Evolutionary conservation across 1,139 yeast genomes (phyloP).

Genomic region (Saccharomyces hybrid): DNA sequence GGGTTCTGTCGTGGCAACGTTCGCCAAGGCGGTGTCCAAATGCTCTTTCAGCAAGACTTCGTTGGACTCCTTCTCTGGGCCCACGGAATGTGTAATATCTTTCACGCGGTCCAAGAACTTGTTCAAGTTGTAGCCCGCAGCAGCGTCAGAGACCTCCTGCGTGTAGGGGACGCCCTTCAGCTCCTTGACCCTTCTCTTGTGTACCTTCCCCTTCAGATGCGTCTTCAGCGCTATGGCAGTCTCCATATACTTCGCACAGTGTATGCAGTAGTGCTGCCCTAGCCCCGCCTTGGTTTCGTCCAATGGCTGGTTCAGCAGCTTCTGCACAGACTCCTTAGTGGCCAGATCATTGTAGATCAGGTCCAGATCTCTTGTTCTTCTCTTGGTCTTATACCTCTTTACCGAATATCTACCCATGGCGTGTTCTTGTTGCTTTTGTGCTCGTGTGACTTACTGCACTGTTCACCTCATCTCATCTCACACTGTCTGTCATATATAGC

Average conservation of each 20-base stretch:
- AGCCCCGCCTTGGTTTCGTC: conserved; percentile 90
- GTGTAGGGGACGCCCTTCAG: conserved; percentile 76
- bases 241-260: conserved; percentile 89
- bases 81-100: conserved; percentile 37
- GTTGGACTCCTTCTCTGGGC: conserved; percentile 26
- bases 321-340: conserved; percentile 51
- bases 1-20: conserved; percentile 29
- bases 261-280: conserved; percentile 90
- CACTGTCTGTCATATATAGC: conserved; percentile 2
- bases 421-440: background rate
- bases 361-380: conserved; percentile 81
- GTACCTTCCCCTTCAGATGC: conserved; percentile 70
- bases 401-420: conserved; percentile 83
- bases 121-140: conserved; percentile 67
- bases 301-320: conserved; percentile 68
- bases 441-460: background rate
- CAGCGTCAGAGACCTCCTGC: conserved; percentile 83
- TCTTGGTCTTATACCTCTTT: conserved; percentile 66
- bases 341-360: conserved; percentile 71
- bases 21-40: conserved; percentile 20
- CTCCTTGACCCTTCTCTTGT: conserved; percentile 76
- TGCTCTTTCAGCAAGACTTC: conserved; percentile 26
- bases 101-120: conserved; percentile 60
- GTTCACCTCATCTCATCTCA: background rate
- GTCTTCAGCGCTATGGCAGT: conserved; percentile 63